These are phyloP conservation scores for Chalciporus chontae DNA, from an alignment of 768 basidiomycete species.

Conservation along the genomic window DNA sequence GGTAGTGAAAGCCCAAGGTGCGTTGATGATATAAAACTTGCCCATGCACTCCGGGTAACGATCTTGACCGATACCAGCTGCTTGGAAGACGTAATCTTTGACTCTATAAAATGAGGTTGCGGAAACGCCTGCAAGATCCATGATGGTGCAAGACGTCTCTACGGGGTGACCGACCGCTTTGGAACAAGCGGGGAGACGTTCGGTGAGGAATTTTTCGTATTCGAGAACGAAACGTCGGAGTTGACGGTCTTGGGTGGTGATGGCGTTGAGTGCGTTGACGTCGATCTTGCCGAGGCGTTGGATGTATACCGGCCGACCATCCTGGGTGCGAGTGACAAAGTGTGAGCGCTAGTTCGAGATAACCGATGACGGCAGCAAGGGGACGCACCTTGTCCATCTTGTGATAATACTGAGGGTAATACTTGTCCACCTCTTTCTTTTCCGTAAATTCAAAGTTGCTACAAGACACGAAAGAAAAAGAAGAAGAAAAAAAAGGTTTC, in stretches of 20 bases:
- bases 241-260: slow-evolving; percentile 85
- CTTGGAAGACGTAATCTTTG: slow-evolving; percentile 83
- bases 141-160: slow-evolving; percentile 96
- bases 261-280: slow-evolving; percentile 72
- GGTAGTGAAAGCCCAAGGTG: slow-evolving; percentile 86
- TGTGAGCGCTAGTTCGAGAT: no score
- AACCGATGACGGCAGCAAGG: no score
- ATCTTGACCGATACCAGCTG: slow-evolving; percentile 80
- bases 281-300: slow-evolving; percentile 91
- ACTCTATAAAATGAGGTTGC: slow-evolving; percentile 84
- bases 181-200: slow-evolving; percentile 81
- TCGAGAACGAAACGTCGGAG: slow-evolving; percentile 86
- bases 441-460: slow-evolving; percentile 89
- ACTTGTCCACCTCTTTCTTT: slow-evolving; percentile 78
- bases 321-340: slow-evolving; percentile 45
- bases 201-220: slow-evolving; percentile 83
- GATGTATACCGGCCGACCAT: slow-evolving; percentile 94
- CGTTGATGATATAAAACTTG: slow-evolving; percentile 98
- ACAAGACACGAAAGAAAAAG: no score
- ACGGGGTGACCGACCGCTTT: slow-evolving; percentile 75
- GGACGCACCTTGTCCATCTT: slow-evolving; percentile 85
- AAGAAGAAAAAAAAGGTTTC: no score
- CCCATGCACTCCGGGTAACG: slow-evolving; percentile 95
- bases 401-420: slow-evolving; percentile 96
- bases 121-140: slow-evolving; percentile 75